These are phyloP conservation scores for Rhododendron simsii DNA, from an alignment of 148 eudicot genomes.

Conservation along the genomic window DNA sequence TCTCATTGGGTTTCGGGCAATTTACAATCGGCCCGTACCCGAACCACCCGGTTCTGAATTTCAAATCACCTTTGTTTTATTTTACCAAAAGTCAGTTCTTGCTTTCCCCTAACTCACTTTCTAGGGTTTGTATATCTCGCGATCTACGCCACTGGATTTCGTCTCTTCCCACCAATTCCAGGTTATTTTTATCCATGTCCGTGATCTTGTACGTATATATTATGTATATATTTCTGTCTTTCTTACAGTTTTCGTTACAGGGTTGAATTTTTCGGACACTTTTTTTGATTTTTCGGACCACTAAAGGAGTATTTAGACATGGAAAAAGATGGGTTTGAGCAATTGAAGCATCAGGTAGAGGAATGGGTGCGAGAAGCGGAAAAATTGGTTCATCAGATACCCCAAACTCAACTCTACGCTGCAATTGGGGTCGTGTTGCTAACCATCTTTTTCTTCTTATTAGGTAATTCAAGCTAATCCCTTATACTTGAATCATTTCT, in stretches of 20 bases:
- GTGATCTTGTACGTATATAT: not conserved
- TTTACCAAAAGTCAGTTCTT: not conserved
- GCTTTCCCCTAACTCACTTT: not conserved
- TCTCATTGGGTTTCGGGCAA: not conserved
- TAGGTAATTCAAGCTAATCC: slow-evolving; percentile 22
- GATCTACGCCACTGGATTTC: not conserved
- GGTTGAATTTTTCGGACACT: not conserved
- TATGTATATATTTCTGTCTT: not conserved
- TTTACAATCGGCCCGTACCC: not conserved
- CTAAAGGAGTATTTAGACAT: not conserved
- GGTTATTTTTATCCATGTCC: not conserved
- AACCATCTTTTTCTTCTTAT: slow-evolving; percentile 31
- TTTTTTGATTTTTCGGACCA: not conserved
- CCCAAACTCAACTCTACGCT: slow-evolving; percentile 37
- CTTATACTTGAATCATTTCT: not conserved
- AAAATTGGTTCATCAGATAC: slow-evolving; percentile 26
- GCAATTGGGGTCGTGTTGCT: slow-evolving; percentile 33
- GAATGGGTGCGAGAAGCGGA: slow-evolving; percentile 28
- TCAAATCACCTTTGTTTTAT: not conserved
- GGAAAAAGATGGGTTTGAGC: slow-evolving; percentile 34
- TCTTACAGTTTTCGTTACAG: not conserved
- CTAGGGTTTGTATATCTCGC: not conserved
- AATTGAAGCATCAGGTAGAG: slow-evolving; percentile 33
- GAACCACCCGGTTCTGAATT: not conserved
- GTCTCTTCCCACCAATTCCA: not conserved